Percentiles rank a stretch among this genome's conserved stretches.
These are phyloP conservation scores for Fusarium foetens DNA, from an alignment of 2,329 filamentous ascomycete genomes.

Conservation along the genomic window DNA sequence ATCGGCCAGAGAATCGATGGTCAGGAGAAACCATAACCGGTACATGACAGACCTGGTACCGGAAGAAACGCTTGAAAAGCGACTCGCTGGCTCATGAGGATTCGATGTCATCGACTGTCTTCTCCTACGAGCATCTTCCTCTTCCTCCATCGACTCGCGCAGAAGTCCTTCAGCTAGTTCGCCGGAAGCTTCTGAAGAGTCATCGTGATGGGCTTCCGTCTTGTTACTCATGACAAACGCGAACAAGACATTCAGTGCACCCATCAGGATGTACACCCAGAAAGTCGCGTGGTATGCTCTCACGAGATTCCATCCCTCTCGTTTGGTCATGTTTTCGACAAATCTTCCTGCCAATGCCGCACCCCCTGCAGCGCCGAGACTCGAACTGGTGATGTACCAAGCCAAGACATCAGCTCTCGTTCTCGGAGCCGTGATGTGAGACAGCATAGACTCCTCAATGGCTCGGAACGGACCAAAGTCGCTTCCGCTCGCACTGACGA, in stretches of 20 bases:
- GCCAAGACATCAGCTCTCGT: conserved; percentile 71
- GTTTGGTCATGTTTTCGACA: conserved; percentile 58
- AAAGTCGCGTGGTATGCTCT: conserved; percentile 68
- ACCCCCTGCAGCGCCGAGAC: conserved; percentile 65
- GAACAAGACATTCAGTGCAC: conserved; percentile 59
- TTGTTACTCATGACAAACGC: conserved; percentile 58
- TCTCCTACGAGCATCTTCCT: conserved; percentile 10
- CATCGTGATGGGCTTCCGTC: conserved; percentile 59
- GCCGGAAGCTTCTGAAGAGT: conserved; percentile 27
- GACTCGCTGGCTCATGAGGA: conserved; percentile 44
- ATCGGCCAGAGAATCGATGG: conserved; percentile 72
- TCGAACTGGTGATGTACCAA: conserved; percentile 71
- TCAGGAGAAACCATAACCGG: conserved; percentile 72
- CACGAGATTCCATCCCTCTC: conserved; percentile 59
- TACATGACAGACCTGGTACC: conserved; percentile 69
- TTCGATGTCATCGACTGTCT: conserved; percentile 6
- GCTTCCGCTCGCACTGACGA: conserved; percentile 70
- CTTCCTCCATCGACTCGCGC: conserved; percentile 33
- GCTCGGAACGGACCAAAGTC: conserved; percentile 75
- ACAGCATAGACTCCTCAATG: conserved; percentile 72
- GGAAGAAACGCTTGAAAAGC: conserved; percentile 65
- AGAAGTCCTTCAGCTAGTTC: conserved; percentile 42
- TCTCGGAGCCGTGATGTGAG: conserved; percentile 65
- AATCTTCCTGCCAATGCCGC: conserved; percentile 63
- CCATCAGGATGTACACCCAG: conserved; percentile 67